These are phyloP conservation scores for Fraxinus sp. DNA, from an alignment of 305 asterid genomes.

Conservation along the genomic window DNA sequence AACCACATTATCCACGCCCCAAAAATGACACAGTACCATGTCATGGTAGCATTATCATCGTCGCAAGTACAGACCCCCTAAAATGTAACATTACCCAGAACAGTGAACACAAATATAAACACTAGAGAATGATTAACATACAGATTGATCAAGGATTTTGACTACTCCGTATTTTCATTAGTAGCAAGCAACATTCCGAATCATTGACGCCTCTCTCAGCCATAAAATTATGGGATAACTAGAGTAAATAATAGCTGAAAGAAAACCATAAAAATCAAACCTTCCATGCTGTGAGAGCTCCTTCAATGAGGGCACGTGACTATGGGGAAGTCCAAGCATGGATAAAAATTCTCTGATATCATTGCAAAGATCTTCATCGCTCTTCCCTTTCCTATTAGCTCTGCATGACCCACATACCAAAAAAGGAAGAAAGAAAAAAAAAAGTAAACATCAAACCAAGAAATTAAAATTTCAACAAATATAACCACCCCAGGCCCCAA, in stretches of 20 bases:
- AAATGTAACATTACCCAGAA: neutral
- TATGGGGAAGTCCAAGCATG: conserved; percentile 64
- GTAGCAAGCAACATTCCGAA: neutral
- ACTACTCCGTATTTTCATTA: neutral
- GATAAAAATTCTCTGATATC: conserved; percentile 67
- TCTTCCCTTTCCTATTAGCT: conserved; percentile 50
- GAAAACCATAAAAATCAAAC: conserved; percentile 37
- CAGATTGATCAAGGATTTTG: neutral
- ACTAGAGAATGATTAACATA: neutral
- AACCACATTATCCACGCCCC: neutral
- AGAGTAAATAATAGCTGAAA: neutral
- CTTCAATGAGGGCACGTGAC: conserved; percentile 72
- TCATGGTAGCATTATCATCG: neutral
- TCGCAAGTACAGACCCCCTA: neutral
- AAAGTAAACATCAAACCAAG: neutral
- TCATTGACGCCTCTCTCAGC: neutral
- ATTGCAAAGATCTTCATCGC: conserved; percentile 61
- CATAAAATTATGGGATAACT: neutral
- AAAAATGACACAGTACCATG: neutral
- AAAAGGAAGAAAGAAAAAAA: neutral
- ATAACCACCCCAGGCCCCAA: neutral
- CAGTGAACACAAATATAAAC: neutral
- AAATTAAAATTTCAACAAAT: conserved; percentile 17
- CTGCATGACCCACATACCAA: conserved; percentile 31
- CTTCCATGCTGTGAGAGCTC: conserved; percentile 77